phyloP scores from a whole-genome alignment of 108 stramenopile genomes.

The Skeletonema grethae region DNA sequence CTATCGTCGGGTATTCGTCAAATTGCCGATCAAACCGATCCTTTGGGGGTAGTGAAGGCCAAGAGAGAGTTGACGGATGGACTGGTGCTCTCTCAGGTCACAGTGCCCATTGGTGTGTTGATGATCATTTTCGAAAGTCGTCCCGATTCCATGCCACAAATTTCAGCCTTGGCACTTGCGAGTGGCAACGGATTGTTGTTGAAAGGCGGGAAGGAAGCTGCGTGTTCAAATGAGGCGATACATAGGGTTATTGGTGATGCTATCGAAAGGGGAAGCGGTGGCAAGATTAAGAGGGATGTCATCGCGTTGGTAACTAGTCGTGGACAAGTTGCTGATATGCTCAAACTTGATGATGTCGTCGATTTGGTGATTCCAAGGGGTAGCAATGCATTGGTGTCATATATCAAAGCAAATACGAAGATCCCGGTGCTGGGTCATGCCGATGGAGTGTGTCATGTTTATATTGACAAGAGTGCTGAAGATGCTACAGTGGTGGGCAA shows the following conservation, averaged over 20 bases:
- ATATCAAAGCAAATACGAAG: slow-evolving; percentile 88
- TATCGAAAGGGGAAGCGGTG: slow-evolving; percentile 83
- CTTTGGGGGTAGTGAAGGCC: slow-evolving; percentile 78
- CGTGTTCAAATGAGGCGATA: slow-evolving; percentile 85
- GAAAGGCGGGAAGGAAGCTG: slow-evolving; percentile 98
- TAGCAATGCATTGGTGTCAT: slow-evolving; percentile 85
- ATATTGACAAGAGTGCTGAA: slow-evolving; percentile 86
- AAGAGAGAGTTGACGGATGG: slow-evolving; percentile 90
- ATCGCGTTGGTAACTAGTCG: slow-evolving; percentile 92
- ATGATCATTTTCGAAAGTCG: slow-evolving; percentile 98
- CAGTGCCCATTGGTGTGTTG: slow-evolving; percentile 96
- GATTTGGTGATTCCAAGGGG: slow-evolving; percentile 99
- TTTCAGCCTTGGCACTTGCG: slow-evolving; percentile 93
- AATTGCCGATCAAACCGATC: slow-evolving; percentile 73
- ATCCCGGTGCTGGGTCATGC: slow-evolving; percentile 99
- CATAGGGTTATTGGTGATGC: slow-evolving; percentile 90
- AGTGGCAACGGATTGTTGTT: slow-evolving; percentile 96
- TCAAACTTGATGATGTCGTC: slow-evolving; percentile 88
- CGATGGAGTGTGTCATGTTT: slow-evolving; percentile 98
- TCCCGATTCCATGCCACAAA: slow-evolving; percentile 98
- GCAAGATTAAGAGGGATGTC: slow-evolving; percentile 82
- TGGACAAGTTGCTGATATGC: slow-evolving; percentile 87
- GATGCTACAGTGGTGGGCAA: slow-evolving; percentile 55
- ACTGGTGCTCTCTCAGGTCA: slow-evolving; percentile 86
- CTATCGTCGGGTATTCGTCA: slow-evolving; percentile 87